Base-by-base conservation (phyloP, 139 green algal genomes). In the Picochlorum sp. region DNA sequence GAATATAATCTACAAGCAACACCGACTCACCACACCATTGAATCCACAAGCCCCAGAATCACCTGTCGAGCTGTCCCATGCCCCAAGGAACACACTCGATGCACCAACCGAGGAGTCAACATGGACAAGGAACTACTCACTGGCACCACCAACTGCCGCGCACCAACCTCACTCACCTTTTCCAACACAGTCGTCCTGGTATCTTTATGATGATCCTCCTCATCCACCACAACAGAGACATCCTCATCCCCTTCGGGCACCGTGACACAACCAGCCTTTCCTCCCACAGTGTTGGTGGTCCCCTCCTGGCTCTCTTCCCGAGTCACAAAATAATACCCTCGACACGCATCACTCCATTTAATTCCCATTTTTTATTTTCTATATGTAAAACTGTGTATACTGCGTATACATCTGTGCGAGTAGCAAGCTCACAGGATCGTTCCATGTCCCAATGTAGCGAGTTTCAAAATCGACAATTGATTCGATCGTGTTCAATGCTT, bases 1-100 rank as follows among this genome's bases (percentile, higher is more conserved):
- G 71, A 24, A 78, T 72, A 55, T 78, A 78, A 61, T 78, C 72
- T 74, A 78, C 51, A 78, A 24, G 45, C 66, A 78, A 37, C 45
- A 68, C 44, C 71, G 51, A 3, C 58, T 71, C 20, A 78, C 71
- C 15, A 74, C 60, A 1, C 66, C 71, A 58, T 79, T 71, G 24
- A 34, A 34, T 76, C 74, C 1, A 78, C 68, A 21, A 77, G 61
- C 3, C 45, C 55, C 14, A 82, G 66, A 30, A 68, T 49, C 47
- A 72, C 57, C 61, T 72, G 65, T 44, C 69, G 64, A 34, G 57
- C 71, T 68, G 69, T 50, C 28, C 63, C 62, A 28, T 66, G 51
- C 26, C 49, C 26, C 28, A 77, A 66, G 34, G n/a, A 20, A 26
- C 72, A 78, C 9, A 78, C 16, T 1, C 51, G 50, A 23, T 70